Percentiles rank a stretch among this genome's conserved stretches.
Conservation (phyloP, 306 rosid genomes). For the Fragaria ananassa region DNA sequence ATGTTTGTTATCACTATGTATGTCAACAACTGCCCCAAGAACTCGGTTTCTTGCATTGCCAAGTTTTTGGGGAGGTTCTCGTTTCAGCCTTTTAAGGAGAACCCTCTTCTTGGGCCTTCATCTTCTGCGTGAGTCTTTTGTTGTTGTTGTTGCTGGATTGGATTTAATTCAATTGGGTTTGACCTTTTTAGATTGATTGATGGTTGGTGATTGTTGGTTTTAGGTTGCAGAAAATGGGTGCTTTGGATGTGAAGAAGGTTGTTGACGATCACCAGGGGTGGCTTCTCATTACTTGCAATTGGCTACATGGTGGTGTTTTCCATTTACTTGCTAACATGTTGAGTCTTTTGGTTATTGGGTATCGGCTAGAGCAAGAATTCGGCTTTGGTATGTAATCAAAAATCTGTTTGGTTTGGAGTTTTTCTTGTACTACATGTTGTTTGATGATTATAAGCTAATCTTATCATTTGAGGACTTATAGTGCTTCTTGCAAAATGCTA, state of each 20-base stretch:
- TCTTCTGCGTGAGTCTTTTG: constrained; percentile 58
- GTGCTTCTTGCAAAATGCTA: neutral
- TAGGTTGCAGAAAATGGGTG: constrained; percentile 92
- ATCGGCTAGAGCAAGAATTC: constrained; percentile 95
- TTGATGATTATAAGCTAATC: neutral
- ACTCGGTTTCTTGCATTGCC: constrained; percentile 71
- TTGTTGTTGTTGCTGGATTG: neutral
- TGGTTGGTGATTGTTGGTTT: neutral
- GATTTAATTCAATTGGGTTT: neutral
- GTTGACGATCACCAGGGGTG: constrained; percentile 72
- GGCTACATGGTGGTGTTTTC: constrained; percentile 94
- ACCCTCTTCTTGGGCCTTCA: constrained; percentile 92
- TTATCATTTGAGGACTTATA: neutral
- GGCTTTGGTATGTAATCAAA: constrained; percentile 65
- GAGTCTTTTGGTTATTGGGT: constrained; percentile 83
- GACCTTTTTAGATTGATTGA: neutral
- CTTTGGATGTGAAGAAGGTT: constrained; percentile 69
- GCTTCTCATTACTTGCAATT: constrained; percentile 84
- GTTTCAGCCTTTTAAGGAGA: constrained; percentile 85
- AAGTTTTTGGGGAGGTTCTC: constrained; percentile 71
- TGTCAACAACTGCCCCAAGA: constrained; percentile 85
- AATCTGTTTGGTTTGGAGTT: neutral
- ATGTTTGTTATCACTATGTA: constrained; percentile 74
- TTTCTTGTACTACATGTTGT: neutral
- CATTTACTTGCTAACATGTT: constrained; percentile 85